These are phyloP conservation scores for Coemansia sp. DNA, from an alignment of 192 early-diverging fungal genomes.

Conservation along the genomic window DNA sequence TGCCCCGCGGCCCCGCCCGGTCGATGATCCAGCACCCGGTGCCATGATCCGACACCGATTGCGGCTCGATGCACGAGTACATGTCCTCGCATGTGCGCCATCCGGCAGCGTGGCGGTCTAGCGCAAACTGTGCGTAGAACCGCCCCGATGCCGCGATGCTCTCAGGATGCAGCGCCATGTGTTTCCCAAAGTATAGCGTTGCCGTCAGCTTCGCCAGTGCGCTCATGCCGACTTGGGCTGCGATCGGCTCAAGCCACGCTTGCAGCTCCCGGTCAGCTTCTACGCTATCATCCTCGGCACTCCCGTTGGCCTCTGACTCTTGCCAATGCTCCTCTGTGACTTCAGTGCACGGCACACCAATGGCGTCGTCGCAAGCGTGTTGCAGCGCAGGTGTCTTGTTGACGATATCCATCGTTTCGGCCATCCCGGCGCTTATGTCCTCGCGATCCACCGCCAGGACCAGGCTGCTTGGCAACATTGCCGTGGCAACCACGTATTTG, in stretches of 20 bases:
- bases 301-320: background rate
- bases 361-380: background rate
- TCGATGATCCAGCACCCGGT: conserved; percentile 30
- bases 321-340: background rate
- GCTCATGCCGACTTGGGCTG: background rate
- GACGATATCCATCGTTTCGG: background rate
- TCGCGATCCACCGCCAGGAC: background rate
- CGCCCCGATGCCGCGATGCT: conserved; percentile 9
- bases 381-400: background rate
- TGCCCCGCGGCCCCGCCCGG: conserved; percentile 35
- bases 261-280: background rate
- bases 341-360: background rate
- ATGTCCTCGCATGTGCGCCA: conserved; percentile 25
- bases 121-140: conserved; percentile 33
- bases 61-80: conserved; percentile 27
- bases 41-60: background rate
- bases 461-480: background rate
- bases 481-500: conserved; percentile 15
- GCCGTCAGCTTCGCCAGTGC: conserved; percentile 6
- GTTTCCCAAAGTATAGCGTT: conserved; percentile 11
- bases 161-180: conserved; percentile 17
- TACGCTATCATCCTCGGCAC: background rate
- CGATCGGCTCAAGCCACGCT: background rate
- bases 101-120: conserved; percentile 30
- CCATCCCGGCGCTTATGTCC: background rate